Conservation (phyloP, 176 grass and related monocot genomes). For the Carex littledalei region DNA sequence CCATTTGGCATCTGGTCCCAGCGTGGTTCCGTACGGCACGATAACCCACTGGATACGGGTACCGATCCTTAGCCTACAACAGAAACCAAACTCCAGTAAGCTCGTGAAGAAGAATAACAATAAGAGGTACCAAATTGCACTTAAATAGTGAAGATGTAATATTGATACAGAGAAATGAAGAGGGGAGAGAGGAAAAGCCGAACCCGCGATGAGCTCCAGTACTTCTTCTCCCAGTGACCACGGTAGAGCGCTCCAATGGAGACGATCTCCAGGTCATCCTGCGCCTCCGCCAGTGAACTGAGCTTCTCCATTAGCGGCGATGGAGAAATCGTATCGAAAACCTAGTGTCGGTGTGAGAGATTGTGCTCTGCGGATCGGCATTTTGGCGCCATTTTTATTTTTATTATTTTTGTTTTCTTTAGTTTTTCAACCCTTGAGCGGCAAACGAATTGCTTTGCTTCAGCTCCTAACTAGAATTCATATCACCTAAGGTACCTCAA, state of each 20-base stretch:
- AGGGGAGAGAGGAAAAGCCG: not conserved
- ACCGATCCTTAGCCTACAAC: slow-evolving; percentile 68
- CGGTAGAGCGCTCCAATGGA: slow-evolving; percentile 51
- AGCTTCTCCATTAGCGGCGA: slow-evolving; percentile 12
- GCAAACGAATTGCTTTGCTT: not conserved
- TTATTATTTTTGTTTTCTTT: not conserved
- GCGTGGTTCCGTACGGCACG: slow-evolving; percentile 50
- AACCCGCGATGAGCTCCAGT: slow-evolving; percentile 95
- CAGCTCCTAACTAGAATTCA: not conserved
- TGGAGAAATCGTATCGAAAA: not conserved
- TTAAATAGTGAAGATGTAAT: not conserved
- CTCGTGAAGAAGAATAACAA: not conserved
- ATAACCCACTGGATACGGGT: slow-evolving; percentile 82
- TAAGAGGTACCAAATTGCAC: not conserved
- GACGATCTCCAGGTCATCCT: slow-evolving; percentile 62
- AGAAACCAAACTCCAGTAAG: slow-evolving; percentile 8
- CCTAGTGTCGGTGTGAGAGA: not conserved
- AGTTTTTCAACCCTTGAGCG: not conserved
- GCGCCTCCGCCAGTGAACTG: slow-evolving; percentile 18
- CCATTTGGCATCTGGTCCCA: slow-evolving; percentile 56
- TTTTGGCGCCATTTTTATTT: not conserved
- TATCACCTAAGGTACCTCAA: too few species aligned
- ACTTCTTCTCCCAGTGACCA: slow-evolving; percentile 66
- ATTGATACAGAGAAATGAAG: not conserved
- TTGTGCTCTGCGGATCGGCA: not conserved